Percentiles rank a stretch among this genome's conserved stretches.
Evolutionary conservation across 2,329 filamentous ascomycete genomes (phyloP).

Genomic region (Epichloe coenophiala): DNA sequence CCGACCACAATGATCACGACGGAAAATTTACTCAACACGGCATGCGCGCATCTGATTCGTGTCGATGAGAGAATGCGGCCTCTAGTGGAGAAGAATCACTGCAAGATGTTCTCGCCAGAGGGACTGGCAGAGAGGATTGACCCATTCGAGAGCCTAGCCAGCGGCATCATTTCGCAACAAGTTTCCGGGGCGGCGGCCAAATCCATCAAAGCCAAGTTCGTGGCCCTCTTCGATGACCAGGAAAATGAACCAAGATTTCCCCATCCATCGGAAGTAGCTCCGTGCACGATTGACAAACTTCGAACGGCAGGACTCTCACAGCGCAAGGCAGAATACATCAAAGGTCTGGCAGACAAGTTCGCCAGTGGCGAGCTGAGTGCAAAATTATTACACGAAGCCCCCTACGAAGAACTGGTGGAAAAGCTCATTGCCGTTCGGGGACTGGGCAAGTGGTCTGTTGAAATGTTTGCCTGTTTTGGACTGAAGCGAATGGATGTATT

Average conservation of each 20-base stretch:
- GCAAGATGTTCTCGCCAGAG: conserved; percentile 65
- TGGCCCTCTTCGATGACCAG: conserved; percentile 50
- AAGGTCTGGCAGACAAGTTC: conserved; percentile 76
- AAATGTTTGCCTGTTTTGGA: conserved; percentile 98
- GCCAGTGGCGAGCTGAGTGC: conserved; percentile 59
- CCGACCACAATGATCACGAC: conserved; percentile 38
- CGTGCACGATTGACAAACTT: conserved; percentile 49
- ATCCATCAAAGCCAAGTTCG: conserved; percentile 77
- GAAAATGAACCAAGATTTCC: conserved; percentile 45
- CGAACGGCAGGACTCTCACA: conserved; percentile 81
- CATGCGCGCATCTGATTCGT: conserved; percentile 58
- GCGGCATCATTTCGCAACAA: conserved; percentile 90
- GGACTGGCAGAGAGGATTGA: conserved; percentile 77
- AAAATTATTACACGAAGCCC: conserved; percentile 60
- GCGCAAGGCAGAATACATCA: conserved; percentile 90
- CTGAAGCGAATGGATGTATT: conserved; percentile 92
- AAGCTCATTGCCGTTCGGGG: conserved; percentile 76
- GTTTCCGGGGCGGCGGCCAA: conserved; percentile 85
- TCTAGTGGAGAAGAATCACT: conserved; percentile 62
- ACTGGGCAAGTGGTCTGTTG: conserved; percentile 79
- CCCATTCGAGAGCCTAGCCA: conserved; percentile 71
- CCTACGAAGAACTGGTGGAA: conserved; percentile 76
- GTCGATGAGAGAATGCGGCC: conserved; percentile 60
- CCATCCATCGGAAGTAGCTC: conserved; percentile 57
- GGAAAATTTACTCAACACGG: conserved; percentile 59